These are phyloP conservation scores for Musa acuminata DNA, from an alignment of 176 grass and related monocot species.

Conservation along the genomic window DNA sequence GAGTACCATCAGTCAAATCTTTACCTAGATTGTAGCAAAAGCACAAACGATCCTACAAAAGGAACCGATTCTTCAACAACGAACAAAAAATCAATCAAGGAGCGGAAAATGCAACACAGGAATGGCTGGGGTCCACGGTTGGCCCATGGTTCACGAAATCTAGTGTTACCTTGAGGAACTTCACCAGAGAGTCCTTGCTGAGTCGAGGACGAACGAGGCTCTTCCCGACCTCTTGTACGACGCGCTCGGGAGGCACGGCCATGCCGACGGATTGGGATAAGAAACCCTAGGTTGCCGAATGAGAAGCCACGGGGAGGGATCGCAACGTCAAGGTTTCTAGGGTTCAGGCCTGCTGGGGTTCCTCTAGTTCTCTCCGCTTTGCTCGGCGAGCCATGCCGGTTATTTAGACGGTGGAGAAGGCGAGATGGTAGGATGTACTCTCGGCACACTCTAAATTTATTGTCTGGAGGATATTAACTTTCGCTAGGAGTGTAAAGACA, in stretches of 20 bases:
- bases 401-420: background rate
- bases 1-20: background rate
- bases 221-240: constrained; percentile 51
- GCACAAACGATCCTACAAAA: background rate
- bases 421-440: background rate
- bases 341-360: background rate
- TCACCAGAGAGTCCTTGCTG: constrained; percentile 73
- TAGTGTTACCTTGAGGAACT: constrained; percentile 68
- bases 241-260: constrained; percentile 32
- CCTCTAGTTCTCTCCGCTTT: background rate
- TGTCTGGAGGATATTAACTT: no score
- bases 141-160: background rate
- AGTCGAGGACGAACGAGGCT: constrained; percentile 67
- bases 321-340: background rate
- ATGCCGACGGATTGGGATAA: background rate
- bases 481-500: background rate
- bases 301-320: background rate
- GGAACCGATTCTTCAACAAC: background rate
- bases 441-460: background rate
- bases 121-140: background rate
- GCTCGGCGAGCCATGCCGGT: no score
- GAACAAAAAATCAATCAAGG: background rate
- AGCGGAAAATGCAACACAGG: background rate
- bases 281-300: background rate
- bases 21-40: background rate